These are phyloP conservation scores for Rhizoctonia solani DNA, from an alignment of 1,284 basidiomycete species.

Conservation along the genomic window DNA sequence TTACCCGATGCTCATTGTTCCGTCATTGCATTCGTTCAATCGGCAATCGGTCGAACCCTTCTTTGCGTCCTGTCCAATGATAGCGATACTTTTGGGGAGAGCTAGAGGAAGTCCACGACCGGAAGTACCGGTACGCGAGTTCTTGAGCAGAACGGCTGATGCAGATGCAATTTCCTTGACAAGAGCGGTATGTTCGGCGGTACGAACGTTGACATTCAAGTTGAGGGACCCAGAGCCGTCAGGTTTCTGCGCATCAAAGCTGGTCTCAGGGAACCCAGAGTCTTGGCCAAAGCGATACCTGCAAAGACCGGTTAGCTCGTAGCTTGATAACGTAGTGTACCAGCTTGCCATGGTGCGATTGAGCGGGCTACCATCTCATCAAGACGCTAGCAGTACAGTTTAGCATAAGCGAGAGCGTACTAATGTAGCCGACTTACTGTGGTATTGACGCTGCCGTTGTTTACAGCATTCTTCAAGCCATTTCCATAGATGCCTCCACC, in stretches of 20 bases:
- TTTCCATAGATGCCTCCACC: conserved; percentile 37
- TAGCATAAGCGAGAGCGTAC: not conserved
- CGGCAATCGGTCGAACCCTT: conserved; percentile 32
- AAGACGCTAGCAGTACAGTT: conserved; percentile 11
- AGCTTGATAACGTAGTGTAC: not conserved
- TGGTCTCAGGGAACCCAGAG: conserved; percentile 34
- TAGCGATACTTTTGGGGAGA: conserved; percentile 37
- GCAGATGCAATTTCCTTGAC: conserved; percentile 37
- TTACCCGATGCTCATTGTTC: conserved; percentile 37
- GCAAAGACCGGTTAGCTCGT: not conserved
- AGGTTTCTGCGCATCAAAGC: conserved; percentile 32
- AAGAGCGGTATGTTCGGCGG: conserved; percentile 34
- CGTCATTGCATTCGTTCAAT: conserved; percentile 38
- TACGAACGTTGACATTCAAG: conserved; percentile 36
- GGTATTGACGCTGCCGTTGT: conserved; percentile 28
- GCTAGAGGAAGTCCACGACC: conserved; percentile 30
- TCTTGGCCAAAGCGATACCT: conserved; percentile 32
- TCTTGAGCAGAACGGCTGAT: conserved; percentile 39
- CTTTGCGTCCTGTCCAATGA: conserved; percentile 39
- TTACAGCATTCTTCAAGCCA: conserved; percentile 32
- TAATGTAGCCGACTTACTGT: not conserved
- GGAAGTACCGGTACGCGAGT: conserved; percentile 24
- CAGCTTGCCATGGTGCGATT: conserved; percentile 35
- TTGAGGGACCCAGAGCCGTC: conserved; percentile 36
- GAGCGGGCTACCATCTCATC: conserved; percentile 35